Base-by-base conservation (phyloP, 2,329 filamentous ascomycete genomes). In the Beauveria australis region DNA sequence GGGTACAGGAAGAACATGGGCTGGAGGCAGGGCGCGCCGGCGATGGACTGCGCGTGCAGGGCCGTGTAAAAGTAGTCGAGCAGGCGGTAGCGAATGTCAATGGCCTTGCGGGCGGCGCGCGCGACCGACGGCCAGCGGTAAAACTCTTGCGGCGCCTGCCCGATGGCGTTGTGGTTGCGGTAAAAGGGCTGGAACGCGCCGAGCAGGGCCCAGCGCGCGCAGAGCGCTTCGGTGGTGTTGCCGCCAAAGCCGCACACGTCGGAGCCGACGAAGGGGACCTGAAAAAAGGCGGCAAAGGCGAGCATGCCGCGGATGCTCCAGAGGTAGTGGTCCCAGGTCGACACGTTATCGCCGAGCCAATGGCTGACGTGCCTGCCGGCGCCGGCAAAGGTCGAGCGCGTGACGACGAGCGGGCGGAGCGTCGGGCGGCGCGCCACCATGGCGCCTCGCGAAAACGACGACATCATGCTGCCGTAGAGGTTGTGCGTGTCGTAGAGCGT, bases 171-270 rank as follows among this genome's bases (percentile, higher is more conserved):
- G 71, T 89, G 86, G 71, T 89, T 88, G 63, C 86, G 83, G 74
- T 83, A 89, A 75, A 89, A 89, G 0, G 85, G 81, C 58, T 80
- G 79, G 76, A 89, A 89, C 4, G 85, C 85, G 10, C 86, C 86
- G 0, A 89, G 77, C 46, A 79, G 77, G 0, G 84, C 84, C 86
- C 86, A 89, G 33, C 86, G 81, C 9, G 86, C 81, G 68, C 86
- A 89, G 1, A 89, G 77, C 33, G 78, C 74, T 66, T 86, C 81
- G 22, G 77, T 84, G 0, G 84, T 82, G 65, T 88, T 81, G 16
- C 77, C 80, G 12, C 78, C 86, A 67, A 89, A 95, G 0, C 91
- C 91, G 67, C 91, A 95, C 0, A 92, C 86, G 62, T 95, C 91
- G 3, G 83, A 79, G 14, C 87, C 87, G 0, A 83, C 83, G 79